phyloP scores from a whole-genome alignment of 257 asterid species.

The Misopates orontium region DNA sequence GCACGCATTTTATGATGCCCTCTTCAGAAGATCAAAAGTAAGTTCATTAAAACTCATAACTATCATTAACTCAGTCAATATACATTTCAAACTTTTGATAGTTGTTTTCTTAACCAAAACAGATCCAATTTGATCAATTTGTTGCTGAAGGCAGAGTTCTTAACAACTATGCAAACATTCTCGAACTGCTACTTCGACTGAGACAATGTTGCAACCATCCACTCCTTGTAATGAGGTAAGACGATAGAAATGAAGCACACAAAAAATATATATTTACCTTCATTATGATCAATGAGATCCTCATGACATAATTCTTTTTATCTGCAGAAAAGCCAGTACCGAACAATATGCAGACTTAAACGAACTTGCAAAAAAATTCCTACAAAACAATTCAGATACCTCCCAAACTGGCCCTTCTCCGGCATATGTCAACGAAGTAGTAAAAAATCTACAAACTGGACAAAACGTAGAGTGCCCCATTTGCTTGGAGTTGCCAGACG shows the following conservation, averaged over 20 bases:
- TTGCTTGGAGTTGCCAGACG: conserved; percentile 85
- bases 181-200: conserved; percentile 74
- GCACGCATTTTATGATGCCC: conserved; percentile 73
- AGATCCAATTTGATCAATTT: conserved; percentile 80
- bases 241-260: conserved; percentile 4
- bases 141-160: conserved; percentile 93
- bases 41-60: conserved; percentile 12
- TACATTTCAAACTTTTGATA: background rate
- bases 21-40: conserved; percentile 82
- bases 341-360: conserved; percentile 64
- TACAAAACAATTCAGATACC: conserved; percentile 46
- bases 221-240: conserved; percentile 87
- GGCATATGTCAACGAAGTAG: conserved; percentile 81
- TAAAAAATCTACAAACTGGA: conserved; percentile 59
- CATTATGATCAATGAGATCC: too few species aligned
- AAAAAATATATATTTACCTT: too few species aligned
- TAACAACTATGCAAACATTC: conserved; percentile 80
- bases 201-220: conserved; percentile 97
- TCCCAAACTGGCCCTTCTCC: conserved; percentile 48
- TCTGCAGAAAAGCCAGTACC: conserved; percentile 62
- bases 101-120: conserved; percentile 27
- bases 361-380: conserved; percentile 65
- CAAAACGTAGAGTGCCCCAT: conserved; percentile 77
- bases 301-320: too few species aligned
- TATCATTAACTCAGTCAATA: background rate